Percentiles rank a stretch among this genome's conserved stretches.
Evolutionary conservation across 2,329 filamentous ascomycete species (phyloP).

Genomic region (Tolypocladium amazonense): DNA sequence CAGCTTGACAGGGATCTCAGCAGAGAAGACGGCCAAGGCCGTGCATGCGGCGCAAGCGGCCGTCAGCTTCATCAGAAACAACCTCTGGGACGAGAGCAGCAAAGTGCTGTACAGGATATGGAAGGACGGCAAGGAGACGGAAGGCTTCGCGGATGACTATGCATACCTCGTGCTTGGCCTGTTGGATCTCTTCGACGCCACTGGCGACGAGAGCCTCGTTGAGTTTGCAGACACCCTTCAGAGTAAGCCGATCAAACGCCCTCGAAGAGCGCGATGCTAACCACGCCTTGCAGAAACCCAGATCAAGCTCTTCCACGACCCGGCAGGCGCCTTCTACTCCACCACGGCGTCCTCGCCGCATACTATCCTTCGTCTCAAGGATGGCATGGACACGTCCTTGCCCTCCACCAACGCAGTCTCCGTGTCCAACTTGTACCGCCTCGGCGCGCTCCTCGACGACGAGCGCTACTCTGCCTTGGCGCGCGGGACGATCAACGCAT

Average conservation of each 20-base stretch:
- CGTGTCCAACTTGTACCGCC: constrained; percentile 77
- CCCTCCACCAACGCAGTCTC: constrained; percentile 84
- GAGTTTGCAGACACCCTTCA: constrained; percentile 77
- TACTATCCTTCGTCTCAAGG: constrained; percentile 78
- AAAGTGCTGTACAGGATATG: constrained; percentile 65
- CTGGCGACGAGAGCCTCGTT: constrained; percentile 64
- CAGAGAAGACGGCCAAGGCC: constrained; percentile 48
- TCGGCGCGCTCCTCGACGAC: constrained; percentile 60
- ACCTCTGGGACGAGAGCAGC: constrained; percentile 57
- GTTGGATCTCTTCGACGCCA: constrained; percentile 74
- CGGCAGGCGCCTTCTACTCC: constrained; percentile 61
- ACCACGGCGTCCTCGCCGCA: constrained; percentile 53
- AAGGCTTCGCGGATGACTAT: constrained; percentile 88
- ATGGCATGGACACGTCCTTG: constrained; percentile 86
- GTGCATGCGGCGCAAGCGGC: constrained; percentile 56
- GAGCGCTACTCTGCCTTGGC: constrained; percentile 54
- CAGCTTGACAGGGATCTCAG: constrained; percentile 51
- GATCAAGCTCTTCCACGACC: constrained; percentile 68
- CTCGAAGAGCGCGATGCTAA: constrained; percentile 1
- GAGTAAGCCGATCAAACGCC: constrained; percentile 31
- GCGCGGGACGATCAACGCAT: constrained; percentile 67
- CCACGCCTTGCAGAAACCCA: constrained; percentile 48
- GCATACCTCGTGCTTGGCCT: constrained; percentile 78
- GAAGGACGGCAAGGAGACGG: constrained; percentile 51
- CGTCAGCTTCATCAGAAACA: constrained; percentile 58